Evolutionary conservation across 768 basidiomycete species (phyloP).

Genomic region (Leccinum subtestaceum): DNA sequence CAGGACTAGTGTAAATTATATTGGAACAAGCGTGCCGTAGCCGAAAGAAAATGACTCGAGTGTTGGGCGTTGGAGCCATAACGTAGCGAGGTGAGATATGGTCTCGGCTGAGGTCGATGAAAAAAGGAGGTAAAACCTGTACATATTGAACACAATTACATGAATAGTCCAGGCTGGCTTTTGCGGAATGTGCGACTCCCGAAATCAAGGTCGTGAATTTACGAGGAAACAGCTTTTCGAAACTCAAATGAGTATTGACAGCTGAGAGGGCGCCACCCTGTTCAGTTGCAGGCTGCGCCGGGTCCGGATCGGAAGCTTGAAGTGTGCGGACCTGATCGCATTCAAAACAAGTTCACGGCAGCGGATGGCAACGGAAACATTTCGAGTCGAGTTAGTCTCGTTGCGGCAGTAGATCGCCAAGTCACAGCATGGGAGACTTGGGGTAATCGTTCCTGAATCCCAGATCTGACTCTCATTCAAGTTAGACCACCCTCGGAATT

Average conservation of each 20-base stretch:
- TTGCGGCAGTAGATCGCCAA: conserved; percentile 22
- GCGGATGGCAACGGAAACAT: conserved; percentile 1
- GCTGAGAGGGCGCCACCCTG: not conserved
- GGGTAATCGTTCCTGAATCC: conserved; percentile 11
- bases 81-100: not conserved
- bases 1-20: not conserved
- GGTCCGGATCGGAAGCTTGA: conserved; percentile 12
- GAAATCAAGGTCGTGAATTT: not conserved
- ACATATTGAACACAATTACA: not conserved
- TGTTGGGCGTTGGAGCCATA: not conserved
- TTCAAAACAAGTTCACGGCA: not conserved
- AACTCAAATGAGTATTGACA: not conserved
- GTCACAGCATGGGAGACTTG: not conserved
- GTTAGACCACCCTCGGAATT: conserved; percentile 6
- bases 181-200: too few relatives aligned
- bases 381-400: not conserved
- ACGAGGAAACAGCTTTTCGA: not conserved
- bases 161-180: too few relatives aligned
- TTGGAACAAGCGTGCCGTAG: not conserved
- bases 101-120: not conserved
- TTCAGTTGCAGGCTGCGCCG: not conserved
- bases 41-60: not conserved
- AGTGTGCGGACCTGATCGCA: not conserved
- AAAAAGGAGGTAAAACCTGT: not conserved
- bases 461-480: conserved; percentile 9